A percentile compares a stretch with the other conserved stretches of the same genome.
Evolutionary conservation across 192 early-diverging fungal species (phyloP).

Genomic region (Coemansia sp.): DNA sequence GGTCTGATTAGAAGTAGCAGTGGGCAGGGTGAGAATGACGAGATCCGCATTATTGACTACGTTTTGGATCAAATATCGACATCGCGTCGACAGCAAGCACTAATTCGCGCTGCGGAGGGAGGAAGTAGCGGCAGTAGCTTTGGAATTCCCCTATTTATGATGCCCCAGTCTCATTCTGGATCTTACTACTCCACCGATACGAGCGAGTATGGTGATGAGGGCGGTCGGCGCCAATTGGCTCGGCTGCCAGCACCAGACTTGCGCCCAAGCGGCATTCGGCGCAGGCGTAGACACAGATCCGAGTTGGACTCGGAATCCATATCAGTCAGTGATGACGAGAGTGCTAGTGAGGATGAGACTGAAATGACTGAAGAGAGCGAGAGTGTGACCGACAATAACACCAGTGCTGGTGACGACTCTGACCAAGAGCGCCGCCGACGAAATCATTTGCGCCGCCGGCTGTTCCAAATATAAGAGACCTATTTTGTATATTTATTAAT

Average conservation of each 20-base stretch:
- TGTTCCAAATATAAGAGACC: not conserved
- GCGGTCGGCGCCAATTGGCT: not conserved
- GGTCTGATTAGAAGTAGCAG: constrained; percentile 19
- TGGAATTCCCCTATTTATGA: constrained; percentile 45
- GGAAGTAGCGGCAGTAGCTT: constrained; percentile 12
- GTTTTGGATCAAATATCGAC: constrained; percentile 52
- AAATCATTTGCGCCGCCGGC: not conserved
- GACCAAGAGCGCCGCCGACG: not conserved
- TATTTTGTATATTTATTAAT: not conserved
- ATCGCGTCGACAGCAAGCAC: constrained; percentile 16
- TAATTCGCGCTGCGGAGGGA: constrained; percentile 3
- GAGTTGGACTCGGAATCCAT: not conserved
- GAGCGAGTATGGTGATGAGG: not conserved
- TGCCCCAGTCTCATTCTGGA: constrained; percentile 13
- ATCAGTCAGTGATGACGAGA: not conserved
- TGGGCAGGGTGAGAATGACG: constrained; percentile 19
- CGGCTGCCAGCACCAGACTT: not conserved
- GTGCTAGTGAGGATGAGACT: not conserved
- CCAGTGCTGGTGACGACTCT: not conserved
- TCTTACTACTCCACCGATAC: not conserved
- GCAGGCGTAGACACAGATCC: not conserved
- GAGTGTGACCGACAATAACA: not conserved
- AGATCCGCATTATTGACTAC: constrained; percentile 42
- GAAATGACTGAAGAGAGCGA: not conserved
- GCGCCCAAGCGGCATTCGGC: not conserved